These are phyloP conservation scores for Amoebophrya sp. DNA, from an alignment of 169 alveolate species.

Conservation along the genomic window DNA sequence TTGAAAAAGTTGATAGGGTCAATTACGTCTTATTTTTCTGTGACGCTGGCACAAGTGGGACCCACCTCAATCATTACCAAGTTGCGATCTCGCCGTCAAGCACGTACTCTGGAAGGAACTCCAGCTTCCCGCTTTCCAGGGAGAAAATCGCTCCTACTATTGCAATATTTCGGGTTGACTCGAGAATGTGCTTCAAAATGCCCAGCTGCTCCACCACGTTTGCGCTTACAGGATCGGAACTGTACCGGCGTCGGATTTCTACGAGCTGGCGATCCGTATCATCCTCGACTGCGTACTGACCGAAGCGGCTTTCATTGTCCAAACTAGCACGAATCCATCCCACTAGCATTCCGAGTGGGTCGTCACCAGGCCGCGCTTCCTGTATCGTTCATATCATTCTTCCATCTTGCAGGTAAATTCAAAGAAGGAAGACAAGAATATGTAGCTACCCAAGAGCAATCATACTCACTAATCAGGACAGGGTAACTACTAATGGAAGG, in stretches of 20 bases:
- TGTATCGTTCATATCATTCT: no score
- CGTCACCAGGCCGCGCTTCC: not conserved
- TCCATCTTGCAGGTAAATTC: no score
- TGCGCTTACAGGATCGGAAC: no score
- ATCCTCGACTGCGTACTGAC: not conserved
- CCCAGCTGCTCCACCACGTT: conserved; percentile 23
- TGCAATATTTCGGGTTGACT: not conserved
- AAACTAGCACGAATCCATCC: not conserved
- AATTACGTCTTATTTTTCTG: no score
- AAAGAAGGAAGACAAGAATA: no score
- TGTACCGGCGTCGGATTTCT: no score
- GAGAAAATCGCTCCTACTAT: not conserved
- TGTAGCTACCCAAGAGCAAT: no score
- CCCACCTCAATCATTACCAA: no score
- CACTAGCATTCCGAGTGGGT: not conserved
- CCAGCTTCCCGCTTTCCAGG: not conserved
- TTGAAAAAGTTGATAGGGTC: no score
- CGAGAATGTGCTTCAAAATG: not conserved
- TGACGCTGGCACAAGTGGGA: no score
- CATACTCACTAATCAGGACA: no score
- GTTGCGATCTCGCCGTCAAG: not conserved
- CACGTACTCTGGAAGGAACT: not conserved
- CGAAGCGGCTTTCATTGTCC: not conserved
- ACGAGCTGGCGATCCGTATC: not conserved
- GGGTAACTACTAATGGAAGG: no score